These are phyloP conservation scores for Bisporella sp. DNA, from an alignment of 2,329 filamentous ascomycete genomes.

Conservation along the genomic window DNA sequence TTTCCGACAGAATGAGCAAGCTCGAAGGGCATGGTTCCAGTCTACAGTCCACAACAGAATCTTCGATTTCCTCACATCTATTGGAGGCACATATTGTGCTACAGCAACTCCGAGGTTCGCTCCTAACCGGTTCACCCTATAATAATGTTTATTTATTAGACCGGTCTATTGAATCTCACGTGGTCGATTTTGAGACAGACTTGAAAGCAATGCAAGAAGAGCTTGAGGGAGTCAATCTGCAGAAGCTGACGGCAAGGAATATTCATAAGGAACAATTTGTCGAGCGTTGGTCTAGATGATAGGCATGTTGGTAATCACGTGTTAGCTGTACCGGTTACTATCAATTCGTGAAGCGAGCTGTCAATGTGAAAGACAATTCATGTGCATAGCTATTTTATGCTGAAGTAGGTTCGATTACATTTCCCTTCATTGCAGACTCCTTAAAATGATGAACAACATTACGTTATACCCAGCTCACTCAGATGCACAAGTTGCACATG, in stretches of 20 bases:
- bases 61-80: constrained; percentile 33
- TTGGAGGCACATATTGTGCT: constrained; percentile 41
- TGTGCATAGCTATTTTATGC: too few species aligned
- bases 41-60: constrained; percentile 45
- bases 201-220: constrained; percentile 31
- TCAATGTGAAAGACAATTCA: too few species aligned
- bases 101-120: constrained; percentile 42
- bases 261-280: constrained; percentile 43
- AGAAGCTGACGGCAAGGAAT: constrained; percentile 33
- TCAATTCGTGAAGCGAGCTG: too few species aligned
- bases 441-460: constrained; percentile 74
- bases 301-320: too few species aligned
- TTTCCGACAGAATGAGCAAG: constrained; percentile 35
- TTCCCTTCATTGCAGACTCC: not conserved
- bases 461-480: constrained; percentile 99
- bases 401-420: too few species aligned
- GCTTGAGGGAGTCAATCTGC: constrained; percentile 29
- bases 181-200: constrained; percentile 30
- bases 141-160: constrained; percentile 43
- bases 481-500: constrained; percentile 81
- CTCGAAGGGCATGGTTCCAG: constrained; percentile 36
- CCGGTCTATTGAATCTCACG: constrained; percentile 43
- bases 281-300: constrained; percentile 32
- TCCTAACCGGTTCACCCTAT: constrained; percentile 46
- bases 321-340: too few species aligned